Percentiles rank a stretch among this genome's conserved stretches.
phyloP scores from a whole-genome alignment of 2,329 filamentous ascomycete species.

The Diaporthe sp. region DNA sequence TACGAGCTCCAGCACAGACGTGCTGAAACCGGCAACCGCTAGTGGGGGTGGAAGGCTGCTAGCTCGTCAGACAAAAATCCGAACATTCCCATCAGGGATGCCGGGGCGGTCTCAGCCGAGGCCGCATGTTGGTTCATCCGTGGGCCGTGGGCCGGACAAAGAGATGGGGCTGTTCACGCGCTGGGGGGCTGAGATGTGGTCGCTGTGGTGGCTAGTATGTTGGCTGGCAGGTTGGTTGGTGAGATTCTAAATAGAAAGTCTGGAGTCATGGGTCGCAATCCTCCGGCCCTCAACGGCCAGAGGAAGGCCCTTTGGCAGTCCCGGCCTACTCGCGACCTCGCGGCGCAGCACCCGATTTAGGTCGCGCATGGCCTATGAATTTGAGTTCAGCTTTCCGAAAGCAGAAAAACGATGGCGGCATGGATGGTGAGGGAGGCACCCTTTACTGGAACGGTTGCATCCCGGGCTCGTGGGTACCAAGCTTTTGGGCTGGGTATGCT shows the following conservation, averaged over 20 bases:
- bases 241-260: conserved; percentile 26
- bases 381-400: conserved; percentile 4
- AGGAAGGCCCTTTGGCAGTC: neutral
- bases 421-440: neutral
- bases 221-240: neutral
- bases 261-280: neutral
- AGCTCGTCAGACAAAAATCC: conserved; percentile 23
- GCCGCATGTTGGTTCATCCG: conserved; percentile 29
- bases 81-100: conserved; percentile 2
- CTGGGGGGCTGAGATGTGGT: conserved; percentile 19
- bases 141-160: conserved; percentile 2
- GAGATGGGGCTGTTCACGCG: conserved; percentile 7
- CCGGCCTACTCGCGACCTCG: neutral
- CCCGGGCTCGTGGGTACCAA: conserved; percentile 25
- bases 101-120: conserved; percentile 23
- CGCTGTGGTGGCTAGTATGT: conserved; percentile 1
- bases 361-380: neutral
- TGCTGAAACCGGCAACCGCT: conserved; percentile 22
- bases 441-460: conserved; percentile 24
- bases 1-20: conserved; percentile 31
- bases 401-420: conserved; percentile 1
- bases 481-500: conserved; percentile 11
- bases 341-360: neutral
- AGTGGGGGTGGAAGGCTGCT: conserved; percentile 9
- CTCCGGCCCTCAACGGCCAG: neutral